These are phyloP conservation scores for Globisporangium camurandrum DNA, from an alignment of 352 stramenopile genomes.

Conservation along the genomic window DNA sequence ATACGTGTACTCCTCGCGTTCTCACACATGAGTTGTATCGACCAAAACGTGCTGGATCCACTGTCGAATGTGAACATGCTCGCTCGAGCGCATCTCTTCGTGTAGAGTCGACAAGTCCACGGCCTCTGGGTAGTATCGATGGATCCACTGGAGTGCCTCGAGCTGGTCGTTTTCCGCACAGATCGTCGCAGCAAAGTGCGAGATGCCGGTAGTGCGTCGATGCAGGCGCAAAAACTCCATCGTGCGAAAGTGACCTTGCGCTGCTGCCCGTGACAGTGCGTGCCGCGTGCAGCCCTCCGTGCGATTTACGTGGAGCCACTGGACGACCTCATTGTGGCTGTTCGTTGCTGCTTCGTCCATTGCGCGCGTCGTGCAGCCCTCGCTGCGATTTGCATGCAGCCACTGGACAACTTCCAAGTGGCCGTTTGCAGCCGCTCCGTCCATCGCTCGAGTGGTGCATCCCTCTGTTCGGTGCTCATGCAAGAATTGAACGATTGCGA, in stretches of 20 bases:
- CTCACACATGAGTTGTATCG: too few relatives aligned
- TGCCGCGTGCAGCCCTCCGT: constrained; percentile 7
- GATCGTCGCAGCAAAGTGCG: not conserved
- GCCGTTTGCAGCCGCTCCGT: not conserved
- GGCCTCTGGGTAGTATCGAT: not conserved
- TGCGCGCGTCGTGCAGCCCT: constrained; percentile 5
- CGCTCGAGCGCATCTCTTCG: not conserved
- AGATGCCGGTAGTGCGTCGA: constrained; percentile 1
- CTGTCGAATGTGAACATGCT: constrained; percentile 4
- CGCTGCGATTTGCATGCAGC: constrained; percentile 2
- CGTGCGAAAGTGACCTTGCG: not conserved
- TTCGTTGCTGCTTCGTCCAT: constrained; percentile 6
- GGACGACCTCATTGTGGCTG: constrained; percentile 4
- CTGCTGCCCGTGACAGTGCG: not conserved
- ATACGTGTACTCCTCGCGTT: too few relatives aligned
- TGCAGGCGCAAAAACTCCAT: constrained; percentile 6
- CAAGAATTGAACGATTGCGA: constrained; percentile 11
- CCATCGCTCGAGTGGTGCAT: constrained; percentile 2
- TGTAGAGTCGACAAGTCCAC: not conserved
- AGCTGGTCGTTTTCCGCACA: constrained; percentile 2
- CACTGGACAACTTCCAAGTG: constrained; percentile 6
- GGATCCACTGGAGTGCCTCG: constrained; percentile 2
- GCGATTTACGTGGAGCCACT: constrained; percentile 10
- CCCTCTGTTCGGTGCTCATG: constrained; percentile 9
- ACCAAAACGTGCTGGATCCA: not conserved